Evolutionary conservation across 306 rosid species (phyloP).

Genomic region (Crataegus laevigata): DNA sequence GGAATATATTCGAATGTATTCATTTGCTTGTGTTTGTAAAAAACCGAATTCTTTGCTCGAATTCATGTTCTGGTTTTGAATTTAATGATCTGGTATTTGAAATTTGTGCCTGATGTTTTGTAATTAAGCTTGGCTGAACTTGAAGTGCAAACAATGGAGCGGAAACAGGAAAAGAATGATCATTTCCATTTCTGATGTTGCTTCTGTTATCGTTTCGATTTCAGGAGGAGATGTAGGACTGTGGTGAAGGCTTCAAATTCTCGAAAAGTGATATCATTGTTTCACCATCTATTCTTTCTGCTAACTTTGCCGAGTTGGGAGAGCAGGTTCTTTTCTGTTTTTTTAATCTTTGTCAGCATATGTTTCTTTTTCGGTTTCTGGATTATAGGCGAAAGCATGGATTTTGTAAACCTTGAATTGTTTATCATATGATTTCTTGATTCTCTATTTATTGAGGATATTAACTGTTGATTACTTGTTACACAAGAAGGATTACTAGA

Average conservation of each 20-base stretch:
- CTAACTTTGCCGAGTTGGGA: slow-evolving; percentile 88
- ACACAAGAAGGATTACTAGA: too few relatives aligned
- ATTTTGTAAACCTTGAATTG: background rate
- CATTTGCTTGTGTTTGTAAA: background rate
- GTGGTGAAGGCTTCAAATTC: slow-evolving; percentile 77
- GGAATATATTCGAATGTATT: background rate
- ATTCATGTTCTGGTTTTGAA: background rate
- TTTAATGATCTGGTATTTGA: background rate
- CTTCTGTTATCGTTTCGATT: slow-evolving; percentile 10
- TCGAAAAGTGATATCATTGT: slow-evolving; percentile 83
- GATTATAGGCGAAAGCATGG: background rate
- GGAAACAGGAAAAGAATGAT: background rate
- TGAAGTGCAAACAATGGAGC: background rate
- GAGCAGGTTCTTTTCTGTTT: slow-evolving; percentile 61
- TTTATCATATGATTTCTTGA: background rate
- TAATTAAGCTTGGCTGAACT: background rate
- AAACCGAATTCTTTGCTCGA: background rate
- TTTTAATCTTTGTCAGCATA: slow-evolving; percentile 6
- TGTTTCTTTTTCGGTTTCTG: background rate
- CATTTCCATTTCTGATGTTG: slow-evolving; percentile 7
- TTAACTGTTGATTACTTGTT: too few relatives aligned
- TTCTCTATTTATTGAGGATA: too few relatives aligned
- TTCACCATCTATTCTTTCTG: slow-evolving; percentile 95
- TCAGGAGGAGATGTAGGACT: slow-evolving; percentile 59
- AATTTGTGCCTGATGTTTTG: background rate